Evolutionary conservation across 1,139 yeast genomes (phyloP).

Genomic region (Fermentozyma sake): DNA sequence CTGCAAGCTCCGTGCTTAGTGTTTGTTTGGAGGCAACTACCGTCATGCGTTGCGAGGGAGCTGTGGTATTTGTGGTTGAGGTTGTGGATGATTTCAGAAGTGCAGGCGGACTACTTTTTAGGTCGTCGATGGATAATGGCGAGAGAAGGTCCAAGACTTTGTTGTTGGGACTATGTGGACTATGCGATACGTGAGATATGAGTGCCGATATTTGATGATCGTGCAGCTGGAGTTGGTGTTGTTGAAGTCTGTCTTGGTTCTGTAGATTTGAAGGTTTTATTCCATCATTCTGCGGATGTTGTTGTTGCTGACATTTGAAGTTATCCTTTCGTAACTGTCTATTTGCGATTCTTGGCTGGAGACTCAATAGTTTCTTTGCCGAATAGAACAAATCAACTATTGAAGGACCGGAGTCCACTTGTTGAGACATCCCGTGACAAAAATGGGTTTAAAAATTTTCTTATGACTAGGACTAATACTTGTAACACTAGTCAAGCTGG

Average conservation of each 20-base stretch:
- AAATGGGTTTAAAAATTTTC: no score
- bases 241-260: no score
- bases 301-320: constrained; percentile 14
- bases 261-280: no score
- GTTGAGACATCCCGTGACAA: constrained; percentile 9
- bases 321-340: constrained; percentile 36
- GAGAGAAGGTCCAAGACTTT: constrained; percentile 34
- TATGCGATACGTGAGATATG: constrained; percentile 4
- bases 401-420: constrained; percentile 30
- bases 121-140: constrained; percentile 38
- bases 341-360: constrained; percentile 41
- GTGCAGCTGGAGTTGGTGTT: no score
- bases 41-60: no score
- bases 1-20: no score
- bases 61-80: not conserved
- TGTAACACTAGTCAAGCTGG: no score
- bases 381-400: constrained; percentile 41
- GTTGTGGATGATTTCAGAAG: constrained; percentile 1
- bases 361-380: constrained; percentile 36
- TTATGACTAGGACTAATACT: no score
- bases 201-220: constrained; percentile 7
- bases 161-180: constrained; percentile 9
- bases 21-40: no score
- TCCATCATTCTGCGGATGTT: constrained; percentile 3
- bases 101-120: constrained; percentile 17